Conservation (phyloP, 2,329 filamentous ascomycete genomes). For the Neopestalotiopsis clavispora region DNA sequence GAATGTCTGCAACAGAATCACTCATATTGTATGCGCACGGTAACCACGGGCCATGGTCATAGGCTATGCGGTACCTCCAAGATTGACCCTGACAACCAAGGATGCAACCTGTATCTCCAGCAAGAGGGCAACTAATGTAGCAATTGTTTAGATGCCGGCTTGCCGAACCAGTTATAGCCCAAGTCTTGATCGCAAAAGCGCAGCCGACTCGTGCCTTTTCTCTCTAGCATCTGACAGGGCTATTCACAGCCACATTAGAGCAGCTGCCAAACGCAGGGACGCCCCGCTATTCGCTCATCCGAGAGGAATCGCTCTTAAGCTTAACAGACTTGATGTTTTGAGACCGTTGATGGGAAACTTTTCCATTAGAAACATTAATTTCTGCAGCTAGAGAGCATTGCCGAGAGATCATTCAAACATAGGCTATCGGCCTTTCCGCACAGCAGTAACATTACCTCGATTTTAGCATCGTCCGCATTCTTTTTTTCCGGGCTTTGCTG, state of each 20-base stretch:
- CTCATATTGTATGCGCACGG: too few relatives aligned
- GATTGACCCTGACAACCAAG: not conserved
- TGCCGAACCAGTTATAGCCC: not conserved
- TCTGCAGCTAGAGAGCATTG: not conserved
- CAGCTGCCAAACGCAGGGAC: conserved; percentile 17
- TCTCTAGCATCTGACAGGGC: not conserved
- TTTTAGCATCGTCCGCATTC: not conserved
- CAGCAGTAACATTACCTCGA: not conserved
- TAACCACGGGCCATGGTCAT: not conserved
- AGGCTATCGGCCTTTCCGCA: not conserved
- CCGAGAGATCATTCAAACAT: not conserved
- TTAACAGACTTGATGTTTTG: not conserved
- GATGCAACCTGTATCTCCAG: not conserved
- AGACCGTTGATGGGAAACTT: not conserved
- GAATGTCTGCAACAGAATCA: too few relatives aligned
- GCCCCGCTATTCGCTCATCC: conserved; percentile 15
- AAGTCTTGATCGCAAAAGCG: not conserved
- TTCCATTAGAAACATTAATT: not conserved
- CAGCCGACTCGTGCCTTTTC: not conserved
- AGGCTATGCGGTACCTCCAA: not conserved
- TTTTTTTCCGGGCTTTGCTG: not conserved
- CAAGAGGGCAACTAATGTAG: not conserved
- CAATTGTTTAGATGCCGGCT: not conserved
- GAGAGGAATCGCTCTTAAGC: conserved; percentile 1
- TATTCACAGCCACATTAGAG: conserved; percentile 15